These are phyloP conservation scores for Diversispora eburnea DNA, from an alignment of 192 early-diverging fungal species.

Conservation along the genomic window DNA sequence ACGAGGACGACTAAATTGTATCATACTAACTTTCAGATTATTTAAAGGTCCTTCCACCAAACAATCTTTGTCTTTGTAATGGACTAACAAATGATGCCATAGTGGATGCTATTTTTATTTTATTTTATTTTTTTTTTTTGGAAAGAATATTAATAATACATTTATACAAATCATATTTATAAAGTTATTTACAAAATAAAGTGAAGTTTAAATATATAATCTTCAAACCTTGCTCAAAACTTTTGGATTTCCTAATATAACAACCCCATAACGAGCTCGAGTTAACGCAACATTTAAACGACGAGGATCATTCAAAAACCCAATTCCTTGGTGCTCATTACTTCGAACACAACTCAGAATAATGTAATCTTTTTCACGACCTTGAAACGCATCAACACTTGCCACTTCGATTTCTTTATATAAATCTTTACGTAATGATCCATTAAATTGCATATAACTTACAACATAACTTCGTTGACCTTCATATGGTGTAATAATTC, in stretches of 20 bases:
- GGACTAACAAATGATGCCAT: conserved; percentile 94
- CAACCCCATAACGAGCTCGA: conserved; percentile 89
- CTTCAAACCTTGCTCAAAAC: conserved; percentile 69
- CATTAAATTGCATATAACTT: conserved; percentile 92
- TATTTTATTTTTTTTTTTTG: too few species aligned
- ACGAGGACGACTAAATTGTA: conserved; percentile 80
- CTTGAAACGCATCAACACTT: conserved; percentile 98
- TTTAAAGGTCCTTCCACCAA: conserved; percentile 91
- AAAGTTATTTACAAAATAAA: not conserved
- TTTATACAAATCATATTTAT: not conserved
- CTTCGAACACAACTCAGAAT: conserved; percentile 96
- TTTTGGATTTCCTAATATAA: conserved; percentile 93
- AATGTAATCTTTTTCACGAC: conserved; percentile 99
- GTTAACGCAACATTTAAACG: conserved; percentile 89
- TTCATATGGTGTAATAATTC: conserved; percentile 98
- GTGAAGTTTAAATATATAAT: not conserved
- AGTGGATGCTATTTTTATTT: conserved; percentile 75
- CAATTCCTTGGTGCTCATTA: conserved; percentile 97
- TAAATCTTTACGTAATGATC: conserved; percentile 82
- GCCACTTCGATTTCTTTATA: conserved; percentile 99
- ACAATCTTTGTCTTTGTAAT: conserved; percentile 85
- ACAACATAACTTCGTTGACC: conserved; percentile 96
- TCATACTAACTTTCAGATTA: conserved; percentile 83
- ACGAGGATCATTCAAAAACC: conserved; percentile 88
- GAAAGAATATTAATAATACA: not conserved